Evolutionary conservation across 2,329 filamentous ascomycete genomes (phyloP), one percentile per base, ranked within the genome.

Genomic region (Fusarium torulosum): DNA sequence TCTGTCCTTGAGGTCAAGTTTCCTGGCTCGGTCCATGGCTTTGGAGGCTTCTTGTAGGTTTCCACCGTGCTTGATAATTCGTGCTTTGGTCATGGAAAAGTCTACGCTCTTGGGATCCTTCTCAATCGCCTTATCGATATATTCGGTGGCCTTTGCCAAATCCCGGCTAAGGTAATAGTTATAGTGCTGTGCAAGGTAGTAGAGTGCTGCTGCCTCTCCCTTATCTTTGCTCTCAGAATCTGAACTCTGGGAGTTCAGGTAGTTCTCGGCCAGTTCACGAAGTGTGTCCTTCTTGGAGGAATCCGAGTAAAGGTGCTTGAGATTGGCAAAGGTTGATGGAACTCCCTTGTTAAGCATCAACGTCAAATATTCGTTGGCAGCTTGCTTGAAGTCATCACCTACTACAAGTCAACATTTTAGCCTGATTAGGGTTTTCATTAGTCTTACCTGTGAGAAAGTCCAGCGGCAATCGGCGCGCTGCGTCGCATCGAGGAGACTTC

Each of bases 111-210:
- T 88, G 0, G 92, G 89, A 62, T 92, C 89, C 72, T 94, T 82
- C 72, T 91, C 87, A 65, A 98, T 90, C 13, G 94, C 92, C 78
- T 91, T 91, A 47, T 97, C 91, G 63, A 96, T 91, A 75, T 91
- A 95, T 64, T 92, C 86, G 78, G 90, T 86, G 4, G 96, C 95
- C 80, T 94, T 96, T 59, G 85, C 73, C 23, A 98, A 85, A 77
- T 98, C 88, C 41, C 94, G 93, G 76, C 93, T 97, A 60, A 93
- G 83, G 77, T 91, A 86, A 78, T 97, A 97, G 82, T 97, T 96
- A 84, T 97, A 97, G 80, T 99, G 96, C 76, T 98, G 96, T 10
- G 94, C 94, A 53, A 99, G 87, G 82, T 96, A 99, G 79, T 96
- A 98, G 49, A 94, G 87, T 15, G 92, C 92, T 3, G 94, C 92